Evolutionary conservation across 2,329 filamentous ascomycete species (phyloP).

Genomic region (Atkinsonella texensis): DNA sequence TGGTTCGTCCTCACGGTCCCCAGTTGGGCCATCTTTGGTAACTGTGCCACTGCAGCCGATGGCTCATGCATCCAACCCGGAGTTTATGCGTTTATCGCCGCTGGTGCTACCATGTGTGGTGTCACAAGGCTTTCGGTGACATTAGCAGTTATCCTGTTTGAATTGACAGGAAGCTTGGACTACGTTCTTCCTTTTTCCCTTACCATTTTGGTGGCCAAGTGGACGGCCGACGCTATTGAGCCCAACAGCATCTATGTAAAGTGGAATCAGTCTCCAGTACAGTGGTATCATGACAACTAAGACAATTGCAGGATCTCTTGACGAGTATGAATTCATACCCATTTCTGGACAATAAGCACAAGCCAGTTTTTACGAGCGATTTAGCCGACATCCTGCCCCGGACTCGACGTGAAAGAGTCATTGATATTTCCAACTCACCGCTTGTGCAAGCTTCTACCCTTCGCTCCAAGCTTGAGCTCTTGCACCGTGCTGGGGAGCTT

Average conservation of each 20-base stretch:
- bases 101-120: conserved; percentile 95
- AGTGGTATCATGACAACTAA: conserved; percentile 8
- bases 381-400: conserved; percentile 77
- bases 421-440: conserved; percentile 78
- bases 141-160: conserved; percentile 87
- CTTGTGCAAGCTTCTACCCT: conserved; percentile 66
- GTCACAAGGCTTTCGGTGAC: conserved; percentile 91
- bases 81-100: conserved; percentile 91
- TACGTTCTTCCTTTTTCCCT: conserved; percentile 93
- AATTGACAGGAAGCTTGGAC: conserved; percentile 86
- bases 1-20: conserved; percentile 67
- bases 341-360: conserved; percentile 92
- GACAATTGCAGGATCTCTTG: conserved; percentile 55
- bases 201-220: conserved; percentile 88
- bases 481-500: conserved; percentile 78
- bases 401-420: conserved; percentile 62
- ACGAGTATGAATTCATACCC: conserved; percentile 97
- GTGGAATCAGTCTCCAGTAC: conserved; percentile 4
- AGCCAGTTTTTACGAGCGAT: conserved; percentile 80
- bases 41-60: conserved; percentile 57
- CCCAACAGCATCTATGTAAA: conserved; percentile 82
- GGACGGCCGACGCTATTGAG: conserved; percentile 92
- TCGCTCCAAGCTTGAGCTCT: conserved; percentile 65
- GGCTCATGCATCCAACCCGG: conserved; percentile 87
- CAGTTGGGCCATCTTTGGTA: conserved; percentile 58